Evolutionary conservation across 805 yeast species (phyloP).

Genomic region (Clavispora santaluciae): DNA sequence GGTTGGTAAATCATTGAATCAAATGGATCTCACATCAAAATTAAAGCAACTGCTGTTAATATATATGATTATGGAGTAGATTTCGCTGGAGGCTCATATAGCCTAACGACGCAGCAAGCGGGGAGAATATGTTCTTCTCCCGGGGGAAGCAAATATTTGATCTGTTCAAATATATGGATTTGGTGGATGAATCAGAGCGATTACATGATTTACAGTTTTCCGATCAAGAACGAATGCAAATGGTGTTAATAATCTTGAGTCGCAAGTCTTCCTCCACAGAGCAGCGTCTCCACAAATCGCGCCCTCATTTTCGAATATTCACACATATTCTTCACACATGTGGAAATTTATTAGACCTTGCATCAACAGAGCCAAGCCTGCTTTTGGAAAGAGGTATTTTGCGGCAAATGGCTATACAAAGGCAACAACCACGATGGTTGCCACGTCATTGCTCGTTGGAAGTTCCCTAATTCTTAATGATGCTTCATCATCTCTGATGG

Average conservation of each 20-base stretch:
- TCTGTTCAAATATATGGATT: too few species aligned
- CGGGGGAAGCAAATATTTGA: too few species aligned
- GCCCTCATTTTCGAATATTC: background rate
- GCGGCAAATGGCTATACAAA: background rate
- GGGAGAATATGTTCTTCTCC: too few species aligned
- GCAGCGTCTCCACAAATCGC: background rate
- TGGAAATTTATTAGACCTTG: background rate
- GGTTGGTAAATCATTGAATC: too few species aligned
- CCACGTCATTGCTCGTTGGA: background rate
- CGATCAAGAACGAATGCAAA: background rate
- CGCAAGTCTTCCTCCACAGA: background rate
- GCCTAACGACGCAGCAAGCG: too few species aligned
- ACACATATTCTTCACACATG: background rate
- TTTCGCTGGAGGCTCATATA: too few species aligned
- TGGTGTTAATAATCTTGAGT: background rate
- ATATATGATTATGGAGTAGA: too few species aligned
- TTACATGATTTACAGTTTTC: too few species aligned
- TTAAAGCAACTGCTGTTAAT: too few species aligned
- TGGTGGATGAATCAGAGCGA: too few species aligned
- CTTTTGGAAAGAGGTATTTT: background rate
- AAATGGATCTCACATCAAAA: too few species aligned
- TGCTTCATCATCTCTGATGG: constrained; percentile 15
- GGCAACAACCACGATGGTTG: background rate
- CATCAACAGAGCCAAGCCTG: background rate
- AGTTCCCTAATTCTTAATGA: constrained; percentile 11